Evolutionary conservation across 2,329 filamentous ascomycete species (phyloP), one percentile per base, ranked within the genome.

Genomic region (Cadophora malorum): DNA sequence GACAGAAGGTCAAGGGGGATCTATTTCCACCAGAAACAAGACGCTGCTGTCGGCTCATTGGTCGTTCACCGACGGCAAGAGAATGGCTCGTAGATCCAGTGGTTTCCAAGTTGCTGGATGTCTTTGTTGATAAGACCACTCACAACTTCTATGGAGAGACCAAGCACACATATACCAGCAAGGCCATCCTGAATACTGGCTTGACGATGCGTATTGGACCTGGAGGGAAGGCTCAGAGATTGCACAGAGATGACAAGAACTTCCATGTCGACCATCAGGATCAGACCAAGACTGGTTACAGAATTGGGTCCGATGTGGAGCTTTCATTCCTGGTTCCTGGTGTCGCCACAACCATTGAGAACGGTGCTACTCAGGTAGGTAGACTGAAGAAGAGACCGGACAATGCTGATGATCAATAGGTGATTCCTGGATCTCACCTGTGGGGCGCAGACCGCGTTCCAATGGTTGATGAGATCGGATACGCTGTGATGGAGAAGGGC

Each of bases 121-220:
- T 67, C 2, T 76, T 76, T 41, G 66, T 76, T 2, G 73, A 74
- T 25, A 76, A 76, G 58, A 76, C 74, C 6, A 76, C 75, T 0
- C 66, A 71, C 28, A 76, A 76, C 60, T 76, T 68, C 50, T 76
- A 76, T 64, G 74, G 73, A 8, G 70, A 72, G 50, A 75, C 70
- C 10, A 74, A 73, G 47, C 74, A 76, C 52, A 75, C 74, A 25
- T 74, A 76, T 41, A 76, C 74, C 9, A 75, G 72, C 62, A 67
- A 73, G 21, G 73, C 75, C 6, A 70, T 75, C 21, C 66, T 71
- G 59, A 74, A 74, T 5, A 75, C 72, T 10, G 73, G 70, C 0
- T 63, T 76, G 68, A 73, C 73, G 47, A 70, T 70, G 68, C 63
- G 70, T 69, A 69, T 72, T 21, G 70, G 71, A 59, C 69, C 73